phyloP scores from a whole-genome alignment of 345 rosid species.

The Streptanthus diversifolius region DNA sequence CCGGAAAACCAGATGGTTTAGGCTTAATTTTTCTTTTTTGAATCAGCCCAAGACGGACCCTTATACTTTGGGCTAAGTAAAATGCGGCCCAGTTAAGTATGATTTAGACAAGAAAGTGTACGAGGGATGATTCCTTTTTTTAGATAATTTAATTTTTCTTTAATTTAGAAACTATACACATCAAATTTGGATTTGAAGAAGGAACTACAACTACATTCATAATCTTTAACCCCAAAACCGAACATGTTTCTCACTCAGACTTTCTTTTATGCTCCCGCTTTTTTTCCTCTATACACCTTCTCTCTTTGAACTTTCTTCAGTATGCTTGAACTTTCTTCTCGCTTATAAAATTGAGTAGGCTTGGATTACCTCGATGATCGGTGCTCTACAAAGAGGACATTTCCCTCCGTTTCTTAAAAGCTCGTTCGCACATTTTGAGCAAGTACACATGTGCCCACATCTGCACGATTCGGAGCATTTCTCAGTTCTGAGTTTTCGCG shows the following conservation, averaged over 20 bases:
- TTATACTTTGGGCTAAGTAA: background rate
- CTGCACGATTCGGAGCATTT: slow-evolving; percentile 36
- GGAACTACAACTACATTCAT: slow-evolving; percentile 23
- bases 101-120: too few species aligned
- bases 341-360: slow-evolving; percentile 90
- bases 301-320: background rate
- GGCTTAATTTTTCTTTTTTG: background rate
- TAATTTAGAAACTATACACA: slow-evolving; percentile 21
- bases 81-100: background rate
- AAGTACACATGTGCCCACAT: slow-evolving; percentile 99
- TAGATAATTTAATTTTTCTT: background rate
- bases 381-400: slow-evolving; percentile 96
- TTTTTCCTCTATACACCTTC: slow-evolving; percentile 3
- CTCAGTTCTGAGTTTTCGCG: background rate
- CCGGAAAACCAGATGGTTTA: background rate
- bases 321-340: too few species aligned
- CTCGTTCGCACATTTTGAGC: slow-evolving; percentile 91
- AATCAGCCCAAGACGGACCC: background rate
- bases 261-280: background rate
- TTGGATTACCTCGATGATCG: slow-evolving; percentile 85
- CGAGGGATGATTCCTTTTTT: too few species aligned
- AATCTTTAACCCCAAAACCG: background rate
- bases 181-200: slow-evolving; percentile 13
- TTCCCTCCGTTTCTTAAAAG: slow-evolving; percentile 85
- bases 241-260: background rate